Conservation (phyloP, 768 basidiomycete species). For the Suillus variegatus region DNA sequence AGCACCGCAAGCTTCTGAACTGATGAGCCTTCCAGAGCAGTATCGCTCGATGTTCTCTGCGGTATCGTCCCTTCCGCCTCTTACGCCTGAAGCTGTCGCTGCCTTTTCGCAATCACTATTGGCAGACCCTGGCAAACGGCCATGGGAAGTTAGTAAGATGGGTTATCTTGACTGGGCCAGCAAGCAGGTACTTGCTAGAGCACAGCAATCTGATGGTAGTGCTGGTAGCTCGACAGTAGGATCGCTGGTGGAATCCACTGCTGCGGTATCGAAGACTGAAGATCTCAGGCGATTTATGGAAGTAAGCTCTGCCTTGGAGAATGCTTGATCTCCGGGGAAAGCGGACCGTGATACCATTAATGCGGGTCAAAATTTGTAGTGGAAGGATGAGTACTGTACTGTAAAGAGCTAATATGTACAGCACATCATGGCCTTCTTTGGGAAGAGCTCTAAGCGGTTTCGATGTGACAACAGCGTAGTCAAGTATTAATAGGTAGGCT, state of each 20-base stretch:
- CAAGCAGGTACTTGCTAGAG: slow-evolving; percentile 46
- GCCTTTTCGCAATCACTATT: slow-evolving; percentile 33
- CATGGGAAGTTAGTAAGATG: slow-evolving; percentile 74
- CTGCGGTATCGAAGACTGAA: slow-evolving; percentile 19
- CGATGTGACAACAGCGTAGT: not conserved
- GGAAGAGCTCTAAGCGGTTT: not conserved
- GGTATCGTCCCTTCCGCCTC: slow-evolving; percentile 50
- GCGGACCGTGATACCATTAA: not conserved
- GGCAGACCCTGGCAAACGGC: slow-evolving; percentile 64
- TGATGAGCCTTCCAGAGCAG: slow-evolving; percentile 41
- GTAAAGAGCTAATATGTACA: not conserved
- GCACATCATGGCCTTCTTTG: not conserved
- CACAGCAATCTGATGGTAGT: slow-evolving; percentile 21
- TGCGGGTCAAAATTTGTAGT: not conserved
- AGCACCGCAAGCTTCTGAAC: slow-evolving; percentile 38
- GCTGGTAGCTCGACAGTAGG: slow-evolving; percentile 23
- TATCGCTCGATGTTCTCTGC: slow-evolving; percentile 46
- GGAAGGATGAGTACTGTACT: not conserved
- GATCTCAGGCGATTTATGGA: slow-evolving; percentile 23
- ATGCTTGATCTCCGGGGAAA: not conserved
- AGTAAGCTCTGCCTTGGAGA: slow-evolving; percentile 3
- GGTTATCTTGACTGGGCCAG: slow-evolving; percentile 84
- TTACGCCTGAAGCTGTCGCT: slow-evolving; percentile 40
- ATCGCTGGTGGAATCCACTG: slow-evolving; percentile 20
- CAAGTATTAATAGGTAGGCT: too few species aligned